phyloP scores from a whole-genome alignment of 192 early-diverging fungal species.

The Linnemannia elongata region DNA sequence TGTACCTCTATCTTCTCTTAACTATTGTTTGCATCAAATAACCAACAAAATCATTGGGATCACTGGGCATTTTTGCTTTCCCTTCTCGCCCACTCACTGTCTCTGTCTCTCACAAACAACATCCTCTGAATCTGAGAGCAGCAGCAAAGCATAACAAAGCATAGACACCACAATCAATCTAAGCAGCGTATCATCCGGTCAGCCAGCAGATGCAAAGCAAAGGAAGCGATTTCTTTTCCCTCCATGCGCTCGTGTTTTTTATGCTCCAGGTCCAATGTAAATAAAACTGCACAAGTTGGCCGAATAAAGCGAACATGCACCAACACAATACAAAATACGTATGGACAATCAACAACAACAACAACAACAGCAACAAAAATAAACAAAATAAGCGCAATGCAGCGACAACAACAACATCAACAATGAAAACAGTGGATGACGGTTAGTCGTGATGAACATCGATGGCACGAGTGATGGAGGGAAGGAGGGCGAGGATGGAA shows the following conservation, averaged over 20 bases:
- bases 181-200: too few species aligned
- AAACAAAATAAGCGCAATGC: background rate
- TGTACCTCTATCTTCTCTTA: background rate
- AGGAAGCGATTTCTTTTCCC: background rate
- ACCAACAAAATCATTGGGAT: background rate
- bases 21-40: background rate
- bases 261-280: background rate
- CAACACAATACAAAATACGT: background rate
- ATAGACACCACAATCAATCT: too few species aligned
- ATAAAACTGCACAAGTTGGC: background rate
- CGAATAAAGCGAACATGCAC: slow-evolving; percentile 1
- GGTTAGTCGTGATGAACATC: background rate
- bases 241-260: background rate
- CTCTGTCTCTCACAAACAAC: too few species aligned
- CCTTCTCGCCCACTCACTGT: too few species aligned
- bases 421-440: background rate
- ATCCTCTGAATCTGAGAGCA: background rate
- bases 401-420: background rate
- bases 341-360: background rate
- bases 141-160: background rate
- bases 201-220: too few species aligned
- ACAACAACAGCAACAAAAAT: background rate
- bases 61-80: too few species aligned
- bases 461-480: background rate
- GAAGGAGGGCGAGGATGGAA: background rate